Evolutionary conservation across 176 grass and related monocot species (phyloP).

Genomic region (Lolium rigidum): DNA sequence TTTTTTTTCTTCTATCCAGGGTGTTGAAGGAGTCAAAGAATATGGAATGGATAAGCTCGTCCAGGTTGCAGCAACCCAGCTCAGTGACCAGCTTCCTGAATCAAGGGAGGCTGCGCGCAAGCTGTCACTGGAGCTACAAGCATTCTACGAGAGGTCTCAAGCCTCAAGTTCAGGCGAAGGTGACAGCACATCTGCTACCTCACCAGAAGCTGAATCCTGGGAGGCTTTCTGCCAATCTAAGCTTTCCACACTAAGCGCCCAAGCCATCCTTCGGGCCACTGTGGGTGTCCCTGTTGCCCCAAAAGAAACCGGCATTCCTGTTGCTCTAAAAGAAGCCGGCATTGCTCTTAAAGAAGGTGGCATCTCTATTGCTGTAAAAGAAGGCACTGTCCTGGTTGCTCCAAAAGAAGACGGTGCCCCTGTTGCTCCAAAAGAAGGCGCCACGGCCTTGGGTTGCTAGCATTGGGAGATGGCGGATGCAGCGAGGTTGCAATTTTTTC

Average conservation of each 20-base stretch:
- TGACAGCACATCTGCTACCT: neutral
- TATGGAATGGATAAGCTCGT: slow-evolving; percentile 84
- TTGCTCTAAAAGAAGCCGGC: slow-evolving; percentile 65
- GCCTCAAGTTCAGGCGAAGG: slow-evolving; percentile 45
- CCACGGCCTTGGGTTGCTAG: slow-evolving; percentile 53
- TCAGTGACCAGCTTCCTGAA: slow-evolving; percentile 97
- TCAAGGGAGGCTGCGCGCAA: slow-evolving; percentile 98
- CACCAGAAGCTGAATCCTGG: slow-evolving; percentile 69
- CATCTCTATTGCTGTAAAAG: slow-evolving; percentile 46
- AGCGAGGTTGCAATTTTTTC: slow-evolving; percentile 37
- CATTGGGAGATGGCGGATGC: slow-evolving; percentile 33
- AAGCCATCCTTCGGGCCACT: slow-evolving; percentile 86
- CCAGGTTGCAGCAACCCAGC: slow-evolving; percentile 83
- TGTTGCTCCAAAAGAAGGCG: slow-evolving; percentile 62
- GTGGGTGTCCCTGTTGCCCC: slow-evolving; percentile 53
- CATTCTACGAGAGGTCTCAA: slow-evolving; percentile 62
- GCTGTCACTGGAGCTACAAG: slow-evolving; percentile 76
- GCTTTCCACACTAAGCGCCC: slow-evolving; percentile 71
- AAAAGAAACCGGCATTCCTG: slow-evolving; percentile 67
- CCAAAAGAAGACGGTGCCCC: slow-evolving; percentile 65
- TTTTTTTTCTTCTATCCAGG: slow-evolving; percentile 42
- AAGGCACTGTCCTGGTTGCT: slow-evolving; percentile 55
- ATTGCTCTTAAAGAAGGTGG: slow-evolving; percentile 8
- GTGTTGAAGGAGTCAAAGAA: slow-evolving; percentile 62
- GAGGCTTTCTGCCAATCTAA: slow-evolving; percentile 83